A percentile compares a stretch with the other conserved stretches of the same genome.
Evolutionary conservation across 768 basidiomycete species (phyloP).

Genomic region (Calocera cornea): DNA sequence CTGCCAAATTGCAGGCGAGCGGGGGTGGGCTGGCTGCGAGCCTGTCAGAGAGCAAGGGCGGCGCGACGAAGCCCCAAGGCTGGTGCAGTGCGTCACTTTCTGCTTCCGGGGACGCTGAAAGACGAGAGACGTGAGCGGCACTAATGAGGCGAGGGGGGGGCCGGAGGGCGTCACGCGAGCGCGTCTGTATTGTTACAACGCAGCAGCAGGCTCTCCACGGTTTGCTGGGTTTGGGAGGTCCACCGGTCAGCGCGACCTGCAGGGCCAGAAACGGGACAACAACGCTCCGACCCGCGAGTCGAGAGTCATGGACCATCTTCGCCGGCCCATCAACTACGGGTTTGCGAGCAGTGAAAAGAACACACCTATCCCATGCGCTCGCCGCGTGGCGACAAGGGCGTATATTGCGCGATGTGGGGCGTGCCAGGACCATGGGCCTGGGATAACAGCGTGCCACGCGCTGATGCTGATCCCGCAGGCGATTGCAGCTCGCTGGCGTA

Average conservation of each 20-base stretch:
- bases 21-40: too few relatives aligned
- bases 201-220: too few relatives aligned
- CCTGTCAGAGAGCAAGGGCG: too few relatives aligned
- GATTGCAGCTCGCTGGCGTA: background rate
- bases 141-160: too few relatives aligned
- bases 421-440: background rate
- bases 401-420: background rate
- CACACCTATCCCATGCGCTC: background rate
- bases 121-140: background rate
- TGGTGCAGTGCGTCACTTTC: background rate
- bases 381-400: background rate
- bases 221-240: too few relatives aligned
- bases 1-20: too few relatives aligned
- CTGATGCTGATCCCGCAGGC: too few relatives aligned
- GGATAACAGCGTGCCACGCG: background rate
- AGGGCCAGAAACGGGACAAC: too few relatives aligned
- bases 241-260: too few relatives aligned
- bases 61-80: too few relatives aligned
- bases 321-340: background rate
- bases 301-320: background rate
- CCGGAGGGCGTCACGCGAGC: background rate
- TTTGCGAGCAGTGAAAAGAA: background rate
- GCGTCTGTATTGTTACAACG: too few relatives aligned
- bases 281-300: too few relatives aligned
- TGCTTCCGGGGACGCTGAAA: background rate